Percentiles rank a stretch among this genome's conserved stretches.
Conservation (phyloP, 352 stramenopile species). For the Phytophthora podocarpi region DNA sequence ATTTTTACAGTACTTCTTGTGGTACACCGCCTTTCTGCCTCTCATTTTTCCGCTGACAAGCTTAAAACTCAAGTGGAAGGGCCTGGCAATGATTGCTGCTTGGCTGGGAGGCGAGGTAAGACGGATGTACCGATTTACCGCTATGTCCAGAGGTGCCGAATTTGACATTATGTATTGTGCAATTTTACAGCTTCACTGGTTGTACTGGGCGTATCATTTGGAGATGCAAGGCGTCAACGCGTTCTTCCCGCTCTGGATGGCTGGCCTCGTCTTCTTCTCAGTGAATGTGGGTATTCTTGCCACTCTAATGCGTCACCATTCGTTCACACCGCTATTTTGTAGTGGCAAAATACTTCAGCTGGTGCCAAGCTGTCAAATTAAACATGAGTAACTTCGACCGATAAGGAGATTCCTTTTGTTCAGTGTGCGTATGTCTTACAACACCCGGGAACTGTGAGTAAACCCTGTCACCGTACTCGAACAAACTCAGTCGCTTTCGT, state of each 20-base stretch:
- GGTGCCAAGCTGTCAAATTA: slow-evolving; percentile 19
- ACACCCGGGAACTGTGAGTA: too few relatives aligned
- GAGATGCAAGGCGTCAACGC: slow-evolving; percentile 92
- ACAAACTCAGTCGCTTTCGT: background rate
- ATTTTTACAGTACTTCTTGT: slow-evolving; percentile 97
- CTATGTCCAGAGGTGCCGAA: background rate
- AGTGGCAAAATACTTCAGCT: slow-evolving; percentile 49
- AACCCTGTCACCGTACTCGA: too few relatives aligned
- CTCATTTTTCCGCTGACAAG: slow-evolving; percentile 82
- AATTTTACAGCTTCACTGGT: slow-evolving; percentile 74
- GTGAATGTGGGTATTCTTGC: slow-evolving; percentile 86
- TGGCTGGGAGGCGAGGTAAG: slow-evolving; percentile 82
- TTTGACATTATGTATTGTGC: slow-evolving; percentile 7
- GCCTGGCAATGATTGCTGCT: slow-evolving; percentile 56
- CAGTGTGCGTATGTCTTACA: too few relatives aligned
- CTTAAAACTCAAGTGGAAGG: slow-evolving; percentile 70
- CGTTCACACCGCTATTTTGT: slow-evolving; percentile 64
- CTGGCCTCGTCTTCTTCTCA: slow-evolving; percentile 88
- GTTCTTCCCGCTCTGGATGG: slow-evolving; percentile 89
- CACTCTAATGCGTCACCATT: slow-evolving; percentile 72
- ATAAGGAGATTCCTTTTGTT: background rate
- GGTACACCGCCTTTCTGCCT: slow-evolving; percentile 95
- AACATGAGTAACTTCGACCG: slow-evolving; percentile 23
- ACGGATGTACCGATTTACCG: background rate
- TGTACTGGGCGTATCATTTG: slow-evolving; percentile 90